Base-by-base conservation (phyloP, 2,329 filamentous ascomycete species). In the Aureobasidium melanogenum region DNA sequence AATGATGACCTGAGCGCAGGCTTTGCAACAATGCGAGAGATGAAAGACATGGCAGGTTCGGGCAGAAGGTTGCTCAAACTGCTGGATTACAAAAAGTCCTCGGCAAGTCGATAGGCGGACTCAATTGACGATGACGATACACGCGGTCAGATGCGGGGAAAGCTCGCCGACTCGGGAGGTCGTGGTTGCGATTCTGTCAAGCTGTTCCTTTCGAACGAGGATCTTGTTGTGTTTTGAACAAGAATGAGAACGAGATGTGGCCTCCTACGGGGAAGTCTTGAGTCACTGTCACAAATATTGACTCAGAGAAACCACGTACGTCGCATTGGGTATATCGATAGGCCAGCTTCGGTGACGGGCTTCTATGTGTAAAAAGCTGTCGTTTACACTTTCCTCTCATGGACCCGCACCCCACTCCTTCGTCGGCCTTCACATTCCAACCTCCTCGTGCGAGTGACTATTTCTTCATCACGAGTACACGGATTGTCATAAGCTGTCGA, bases 1-100 rank as follows among this genome's bases (percentile, higher is more conserved):
- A 70, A 68, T 2, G 44, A 39, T 22, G 61, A 63, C 47, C 55
- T 44, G 55, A 63, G 32, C 5, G 61, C 46, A 54, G 61, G 46
- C 47, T 63, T 63, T 38, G 61, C 32, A 48, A 46, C 28, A 9
- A 60, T 30, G 10, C 55, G 55, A 39, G 55, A 50, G 41, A 63
- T 43, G 38, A 58, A 36, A 22, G 52, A 41, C 61, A 63, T 63
- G 48, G 19, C 30, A 41, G 22, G 10, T 26, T 38, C 55, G 41
- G 44, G 44, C 32, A 30, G 19, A 39, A 48, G 41, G 56, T 60
- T 26, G n/a, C 39, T 50, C 12, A 24, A 24, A 32, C 22, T 60
- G 30, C 26, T 26, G 14, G 19, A 9, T 15, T 22, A 36, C 32
- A 28, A 48, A 36, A 48, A 58, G 32, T 58, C 44, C 32, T 48